phyloP scores from a whole-genome alignment of 768 basidiomycete genomes.

The Pleurotus cornucopiae region DNA sequence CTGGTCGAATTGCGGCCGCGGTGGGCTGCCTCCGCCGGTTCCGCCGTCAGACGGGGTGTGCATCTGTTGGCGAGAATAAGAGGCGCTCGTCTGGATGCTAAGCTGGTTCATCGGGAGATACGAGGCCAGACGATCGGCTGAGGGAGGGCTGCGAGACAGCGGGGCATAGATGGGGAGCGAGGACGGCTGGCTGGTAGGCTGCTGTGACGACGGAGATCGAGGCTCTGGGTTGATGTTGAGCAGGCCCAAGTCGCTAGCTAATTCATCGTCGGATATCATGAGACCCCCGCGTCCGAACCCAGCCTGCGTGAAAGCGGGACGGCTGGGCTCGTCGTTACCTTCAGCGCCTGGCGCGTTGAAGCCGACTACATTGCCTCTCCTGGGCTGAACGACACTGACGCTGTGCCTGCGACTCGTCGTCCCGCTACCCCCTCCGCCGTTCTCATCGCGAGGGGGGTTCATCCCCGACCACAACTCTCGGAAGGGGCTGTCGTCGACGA shows the following conservation, averaged over 20 bases:
- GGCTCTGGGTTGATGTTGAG: constrained; percentile 51
- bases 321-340: constrained; percentile 25
- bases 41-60: constrained; percentile 65
- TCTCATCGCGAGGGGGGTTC: constrained; percentile 60
- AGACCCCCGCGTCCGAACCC: constrained; percentile 50
- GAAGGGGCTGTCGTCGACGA: constrained; percentile 66
- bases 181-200: constrained; percentile 64
- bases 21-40: constrained; percentile 45
- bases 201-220: constrained; percentile 37
- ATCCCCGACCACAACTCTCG: constrained; percentile 75
- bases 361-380: constrained; percentile 60
- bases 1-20: constrained; percentile 38
- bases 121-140: constrained; percentile 44
- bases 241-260: constrained; percentile 64
- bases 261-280: constrained; percentile 75
- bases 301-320: constrained; percentile 26
- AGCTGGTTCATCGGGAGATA: constrained; percentile 59
- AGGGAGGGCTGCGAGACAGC: constrained; percentile 53
- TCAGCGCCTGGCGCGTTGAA: constrained; percentile 59
- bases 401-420: constrained; percentile 82
- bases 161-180: constrained; percentile 77
- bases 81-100: constrained; percentile 45
- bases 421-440: constrained; percentile 64
- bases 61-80: constrained; percentile 44
- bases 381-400: constrained; percentile 78